Conservation (phyloP, 306 rosid genomes). For the Lathyrus tuberosus region DNA sequence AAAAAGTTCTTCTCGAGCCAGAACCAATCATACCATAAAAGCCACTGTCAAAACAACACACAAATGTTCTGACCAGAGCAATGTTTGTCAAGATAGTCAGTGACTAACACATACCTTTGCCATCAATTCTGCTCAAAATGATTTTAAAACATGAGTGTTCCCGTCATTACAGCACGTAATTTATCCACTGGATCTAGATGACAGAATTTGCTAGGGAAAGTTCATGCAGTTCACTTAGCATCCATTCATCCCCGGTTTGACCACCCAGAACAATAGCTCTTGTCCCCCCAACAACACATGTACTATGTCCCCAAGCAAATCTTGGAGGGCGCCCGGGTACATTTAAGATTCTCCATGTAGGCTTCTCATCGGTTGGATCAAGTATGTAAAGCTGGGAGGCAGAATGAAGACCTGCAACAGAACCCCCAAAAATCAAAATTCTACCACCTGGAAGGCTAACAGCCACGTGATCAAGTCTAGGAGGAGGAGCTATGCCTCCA, state of each 20-base stretch:
- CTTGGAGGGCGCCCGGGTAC: constrained; percentile 96
- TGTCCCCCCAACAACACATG: constrained; percentile 98
- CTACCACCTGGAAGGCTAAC: constrained; percentile 98
- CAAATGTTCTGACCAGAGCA: constrained; percentile 53
- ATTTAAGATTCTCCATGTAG: constrained; percentile 94
- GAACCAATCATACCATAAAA: constrained; percentile 56
- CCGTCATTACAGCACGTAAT: constrained; percentile 43
- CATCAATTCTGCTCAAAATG: constrained; percentile 45
- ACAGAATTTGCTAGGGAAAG: constrained; percentile 86
- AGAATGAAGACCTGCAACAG: constrained; percentile 99
- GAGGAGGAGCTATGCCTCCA: constrained; percentile 97
- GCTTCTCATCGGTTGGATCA: constrained; percentile 96
- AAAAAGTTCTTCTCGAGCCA: constrained; percentile 58
- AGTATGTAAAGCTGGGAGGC: constrained; percentile 95
- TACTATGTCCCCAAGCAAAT: constrained; percentile 99
- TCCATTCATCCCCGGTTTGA: constrained; percentile 99
- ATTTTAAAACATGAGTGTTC: constrained; percentile 43
- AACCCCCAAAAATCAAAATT: constrained; percentile 95
- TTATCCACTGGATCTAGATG: constrained; percentile 51
- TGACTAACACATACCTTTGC: constrained; percentile 56
- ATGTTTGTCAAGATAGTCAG: constrained; percentile 50
- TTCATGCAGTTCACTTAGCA: constrained; percentile 95
- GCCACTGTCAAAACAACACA: constrained; percentile 48
- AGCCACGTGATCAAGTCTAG: constrained; percentile 98
- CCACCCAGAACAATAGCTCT: constrained; percentile 97